Conservation (phyloP, 148 eudicot species). For the Tetragonia tetragonoides region DNA sequence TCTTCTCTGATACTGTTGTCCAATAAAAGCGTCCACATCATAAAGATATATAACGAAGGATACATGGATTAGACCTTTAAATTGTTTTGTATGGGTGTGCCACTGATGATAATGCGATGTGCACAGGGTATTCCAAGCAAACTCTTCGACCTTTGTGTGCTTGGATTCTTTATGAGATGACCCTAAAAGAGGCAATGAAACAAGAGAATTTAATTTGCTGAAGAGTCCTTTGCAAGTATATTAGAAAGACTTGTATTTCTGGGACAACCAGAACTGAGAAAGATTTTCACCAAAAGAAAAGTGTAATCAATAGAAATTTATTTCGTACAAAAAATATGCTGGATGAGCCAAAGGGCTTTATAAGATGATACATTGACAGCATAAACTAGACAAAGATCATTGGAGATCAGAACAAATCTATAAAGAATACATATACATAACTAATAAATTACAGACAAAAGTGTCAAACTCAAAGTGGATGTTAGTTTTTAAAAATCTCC, state of each 20-base stretch:
- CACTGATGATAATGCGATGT: slow-evolving; percentile 90
- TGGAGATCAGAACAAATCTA: not conserved
- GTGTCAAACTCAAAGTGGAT: not conserved
- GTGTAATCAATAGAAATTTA: not conserved
- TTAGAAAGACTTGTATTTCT: not conserved
- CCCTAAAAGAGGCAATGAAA: slow-evolving; percentile 49
- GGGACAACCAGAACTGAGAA: slow-evolving; percentile 2
- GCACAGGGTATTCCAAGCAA: slow-evolving; percentile 85
- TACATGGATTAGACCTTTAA: slow-evolving; percentile 55
- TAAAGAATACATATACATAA: no score
- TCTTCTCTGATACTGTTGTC: no score
- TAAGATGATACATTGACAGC: not conserved
- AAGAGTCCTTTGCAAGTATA: no score
- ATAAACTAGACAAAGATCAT: not conserved
- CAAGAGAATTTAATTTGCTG: slow-evolving; percentile 5
- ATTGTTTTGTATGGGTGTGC: slow-evolving; percentile 95
- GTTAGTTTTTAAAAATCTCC: not conserved
- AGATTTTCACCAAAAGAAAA: not conserved
- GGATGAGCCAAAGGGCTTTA: not conserved
- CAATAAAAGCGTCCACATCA: no score
- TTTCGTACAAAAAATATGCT: no score
- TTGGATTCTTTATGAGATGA: slow-evolving; percentile 94
- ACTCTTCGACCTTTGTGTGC: slow-evolving; percentile 95
- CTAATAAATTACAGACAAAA: not conserved
- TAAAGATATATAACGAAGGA: not conserved